A percentile compares a stretch with the other conserved stretches of the same genome.
phyloP scores from a whole-genome alignment of 805 yeast species.

The Sugiyamaella lignohabitans region DNA sequence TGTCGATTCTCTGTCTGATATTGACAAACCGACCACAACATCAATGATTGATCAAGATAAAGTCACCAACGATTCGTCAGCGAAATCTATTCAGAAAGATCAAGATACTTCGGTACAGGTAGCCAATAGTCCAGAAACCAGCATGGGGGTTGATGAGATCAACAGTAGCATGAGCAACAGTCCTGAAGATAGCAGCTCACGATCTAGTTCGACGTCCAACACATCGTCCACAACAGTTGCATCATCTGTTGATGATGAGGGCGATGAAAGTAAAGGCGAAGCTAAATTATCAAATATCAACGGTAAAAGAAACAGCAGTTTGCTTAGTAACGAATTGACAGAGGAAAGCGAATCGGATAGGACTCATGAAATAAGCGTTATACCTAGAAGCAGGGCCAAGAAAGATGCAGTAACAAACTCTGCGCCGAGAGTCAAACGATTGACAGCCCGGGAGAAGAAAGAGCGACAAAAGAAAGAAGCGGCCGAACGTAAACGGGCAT shows the following conservation, averaged over 20 bases:
- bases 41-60: no score
- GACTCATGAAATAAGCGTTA: no score
- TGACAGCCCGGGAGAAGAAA: conserved; percentile 22
- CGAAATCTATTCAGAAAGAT: background rate
- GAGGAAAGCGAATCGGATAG: background rate
- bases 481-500: conserved; percentile 18
- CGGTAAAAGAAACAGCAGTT: conserved; percentile 2
- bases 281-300: no score
- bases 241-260: conserved; percentile 1
- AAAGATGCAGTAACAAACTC: background rate
- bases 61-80: background rate
- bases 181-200: no score
- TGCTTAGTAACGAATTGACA: background rate
- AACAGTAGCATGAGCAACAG: no score
- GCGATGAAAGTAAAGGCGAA: background rate
- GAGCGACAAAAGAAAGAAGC: conserved; percentile 22
- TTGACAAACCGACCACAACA: no score
- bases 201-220: background rate
- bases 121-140: background rate
- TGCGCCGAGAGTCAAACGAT: conserved; percentile 5
- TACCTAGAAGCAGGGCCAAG: no score
- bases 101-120: background rate
- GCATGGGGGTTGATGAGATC: no score
- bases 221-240: background rate
- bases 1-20: background rate